phyloP scores from a whole-genome alignment of 208 protist species.

The Herpetomonas samuelpessoai region DNA sequence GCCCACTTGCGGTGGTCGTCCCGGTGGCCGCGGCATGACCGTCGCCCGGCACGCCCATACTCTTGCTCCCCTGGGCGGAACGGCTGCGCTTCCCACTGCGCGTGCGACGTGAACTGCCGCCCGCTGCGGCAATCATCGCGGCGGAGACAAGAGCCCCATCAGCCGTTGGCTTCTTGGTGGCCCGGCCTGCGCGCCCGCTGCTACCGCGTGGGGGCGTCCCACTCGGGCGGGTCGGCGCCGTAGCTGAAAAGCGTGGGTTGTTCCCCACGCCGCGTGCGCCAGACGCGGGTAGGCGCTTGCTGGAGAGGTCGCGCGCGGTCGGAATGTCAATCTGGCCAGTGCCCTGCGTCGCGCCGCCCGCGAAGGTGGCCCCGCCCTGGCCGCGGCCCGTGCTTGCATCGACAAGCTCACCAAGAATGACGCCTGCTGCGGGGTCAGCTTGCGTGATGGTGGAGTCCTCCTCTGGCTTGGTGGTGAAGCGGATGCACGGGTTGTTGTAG shows the following conservation, averaged over 20 bases:
- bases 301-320: constrained; percentile 3
- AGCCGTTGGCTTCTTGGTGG: neutral
- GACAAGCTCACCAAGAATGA: constrained; percentile 1
- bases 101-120: neutral
- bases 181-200: constrained; percentile 7
- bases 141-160: neutral
- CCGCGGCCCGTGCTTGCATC: neutral
- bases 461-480: constrained; percentile 67
- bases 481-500: constrained; percentile 76
- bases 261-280: too few species aligned
- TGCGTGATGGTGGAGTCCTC: constrained; percentile 46
- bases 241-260: too few species aligned
- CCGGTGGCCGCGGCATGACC: neutral
- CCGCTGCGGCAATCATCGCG: neutral
- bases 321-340: constrained; percentile 17
- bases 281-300: neutral
- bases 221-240: neutral
- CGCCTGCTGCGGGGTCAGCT: constrained; percentile 17
- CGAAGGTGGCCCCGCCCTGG: neutral
- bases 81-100: neutral
- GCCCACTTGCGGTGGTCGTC: neutral
- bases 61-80: too few species aligned
- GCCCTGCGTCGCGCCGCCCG: too few species aligned
- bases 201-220: neutral
- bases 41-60: too few species aligned